Evolutionary conservation across 1,284 basidiomycete species (phyloP).

Genomic region (Moesziomyces sp.): DNA sequence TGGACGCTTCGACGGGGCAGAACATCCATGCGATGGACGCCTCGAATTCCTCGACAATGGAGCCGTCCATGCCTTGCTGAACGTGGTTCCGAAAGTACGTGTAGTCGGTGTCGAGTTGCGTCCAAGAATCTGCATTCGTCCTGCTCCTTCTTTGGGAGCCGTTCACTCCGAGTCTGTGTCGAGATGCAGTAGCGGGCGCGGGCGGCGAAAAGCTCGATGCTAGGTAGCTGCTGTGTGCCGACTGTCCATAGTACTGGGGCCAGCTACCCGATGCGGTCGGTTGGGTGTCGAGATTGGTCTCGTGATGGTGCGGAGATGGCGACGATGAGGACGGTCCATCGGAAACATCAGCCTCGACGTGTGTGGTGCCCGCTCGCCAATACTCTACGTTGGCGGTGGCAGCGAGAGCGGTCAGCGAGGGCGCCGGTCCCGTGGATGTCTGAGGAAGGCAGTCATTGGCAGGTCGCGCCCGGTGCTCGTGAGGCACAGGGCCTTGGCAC

Average conservation of each 20-base stretch:
- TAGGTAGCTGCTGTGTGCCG: constrained; percentile 14
- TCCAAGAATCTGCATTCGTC: constrained; percentile 1
- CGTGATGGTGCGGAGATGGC: neutral
- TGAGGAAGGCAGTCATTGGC: no score
- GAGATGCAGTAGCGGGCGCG: neutral
- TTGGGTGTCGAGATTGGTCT: neutral
- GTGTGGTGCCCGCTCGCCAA: constrained; percentile 1
- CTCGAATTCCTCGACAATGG: constrained; percentile 1
- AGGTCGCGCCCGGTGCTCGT: neutral
- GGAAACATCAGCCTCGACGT: neutral
- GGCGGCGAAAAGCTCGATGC: constrained; percentile 9
- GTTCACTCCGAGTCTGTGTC: neutral
- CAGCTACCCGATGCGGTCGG: no score
- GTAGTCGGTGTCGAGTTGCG: constrained; percentile 5
- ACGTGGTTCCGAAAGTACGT: neutral
- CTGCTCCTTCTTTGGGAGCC: neutral
- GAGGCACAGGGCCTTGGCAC: constrained; percentile 6
- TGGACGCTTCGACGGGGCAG: constrained; percentile 2
- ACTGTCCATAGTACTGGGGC: constrained; percentile 7
- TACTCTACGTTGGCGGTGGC: neutral
- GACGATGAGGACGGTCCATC: neutral
- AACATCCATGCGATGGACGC: constrained; percentile 9
- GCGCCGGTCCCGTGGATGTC: neutral
- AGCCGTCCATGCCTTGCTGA: constrained; percentile 6
- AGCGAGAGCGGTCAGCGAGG: neutral